Evolutionary conservation across 176 grass and related monocot genomes (phyloP).

Genomic region (Phyllostachys edulis): DNA sequence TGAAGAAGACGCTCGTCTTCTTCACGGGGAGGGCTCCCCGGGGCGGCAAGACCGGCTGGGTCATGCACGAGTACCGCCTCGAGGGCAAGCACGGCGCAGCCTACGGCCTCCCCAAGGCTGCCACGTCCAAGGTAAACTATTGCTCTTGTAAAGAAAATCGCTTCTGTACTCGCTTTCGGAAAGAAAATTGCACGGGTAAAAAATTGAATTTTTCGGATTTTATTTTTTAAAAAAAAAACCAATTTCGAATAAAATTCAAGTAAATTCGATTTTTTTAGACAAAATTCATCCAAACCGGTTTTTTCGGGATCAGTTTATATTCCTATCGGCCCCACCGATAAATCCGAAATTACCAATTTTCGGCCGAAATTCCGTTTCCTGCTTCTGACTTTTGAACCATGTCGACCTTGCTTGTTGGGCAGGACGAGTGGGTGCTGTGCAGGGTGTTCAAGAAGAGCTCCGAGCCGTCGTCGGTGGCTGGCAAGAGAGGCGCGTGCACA

Average conservation of each 20-base stretch:
- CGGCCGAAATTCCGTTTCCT: no score
- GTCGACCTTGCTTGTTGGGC: not conserved
- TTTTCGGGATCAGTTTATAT: no score
- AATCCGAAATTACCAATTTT: no score
- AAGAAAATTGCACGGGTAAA: not conserved
- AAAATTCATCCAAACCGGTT: no score
- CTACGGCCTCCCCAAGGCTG: constrained; percentile 18
- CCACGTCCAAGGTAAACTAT: constrained; percentile 45
- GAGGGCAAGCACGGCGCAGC: constrained; percentile 41
- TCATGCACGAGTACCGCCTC: constrained; percentile 93
- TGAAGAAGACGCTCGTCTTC: constrained; percentile 99
- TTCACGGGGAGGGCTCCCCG: constrained; percentile 71
- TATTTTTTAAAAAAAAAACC: no score
- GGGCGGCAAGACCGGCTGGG: constrained; percentile 87
- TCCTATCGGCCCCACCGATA: no score
- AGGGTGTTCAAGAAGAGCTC: constrained; percentile 72
- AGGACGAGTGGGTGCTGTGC: constrained; percentile 78
- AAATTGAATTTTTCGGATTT: no score
- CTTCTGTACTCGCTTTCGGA: not conserved
- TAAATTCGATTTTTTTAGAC: no score
- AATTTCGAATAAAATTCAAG: no score
- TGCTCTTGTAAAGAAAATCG: not conserved
- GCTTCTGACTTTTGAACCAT: not conserved
- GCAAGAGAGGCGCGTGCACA: constrained; percentile 18
- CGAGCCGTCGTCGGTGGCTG: not conserved